Percentiles rank a stretch among this genome's conserved stretches.
Conservation (phyloP, 441 rosid species). For the Jatropha podagrica region DNA sequence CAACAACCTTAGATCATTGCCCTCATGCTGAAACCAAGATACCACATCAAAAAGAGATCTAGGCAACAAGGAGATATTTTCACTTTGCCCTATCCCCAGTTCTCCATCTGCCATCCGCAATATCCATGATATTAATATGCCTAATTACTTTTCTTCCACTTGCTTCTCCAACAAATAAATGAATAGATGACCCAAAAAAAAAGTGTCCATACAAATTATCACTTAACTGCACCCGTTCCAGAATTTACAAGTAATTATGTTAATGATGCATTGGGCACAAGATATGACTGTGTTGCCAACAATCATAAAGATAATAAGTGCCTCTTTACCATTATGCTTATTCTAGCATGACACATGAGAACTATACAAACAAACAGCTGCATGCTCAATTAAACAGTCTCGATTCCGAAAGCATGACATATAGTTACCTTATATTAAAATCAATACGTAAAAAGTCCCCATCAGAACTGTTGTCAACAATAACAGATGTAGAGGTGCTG, state of each 20-base stretch:
- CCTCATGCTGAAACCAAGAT: neutral
- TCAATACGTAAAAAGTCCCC: conserved; percentile 89
- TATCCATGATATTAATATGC: neutral
- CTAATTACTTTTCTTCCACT: neutral
- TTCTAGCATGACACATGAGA: conserved; percentile 1
- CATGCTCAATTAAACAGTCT: neutral
- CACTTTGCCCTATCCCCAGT: neutral
- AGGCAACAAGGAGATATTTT: neutral
- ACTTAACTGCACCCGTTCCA: neutral
- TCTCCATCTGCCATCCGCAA: neutral
- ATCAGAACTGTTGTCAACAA: conserved; percentile 92
- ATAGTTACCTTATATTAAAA: conserved; percentile 80
- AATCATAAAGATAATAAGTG: neutral
- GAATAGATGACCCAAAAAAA: neutral
- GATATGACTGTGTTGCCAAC: neutral
- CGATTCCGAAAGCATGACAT: neutral
- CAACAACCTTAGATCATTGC: neutral
- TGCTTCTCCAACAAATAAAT: neutral
- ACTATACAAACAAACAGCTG: neutral
- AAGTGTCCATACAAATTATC: neutral
- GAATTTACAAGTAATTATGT: neutral
- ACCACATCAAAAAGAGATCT: neutral
- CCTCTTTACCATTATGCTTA: neutral
- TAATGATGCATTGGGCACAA: neutral
- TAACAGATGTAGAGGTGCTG: conserved; percentile 70